Conservation (phyloP, 176 grass and related monocot genomes). For the Raddia guianensis region DNA sequence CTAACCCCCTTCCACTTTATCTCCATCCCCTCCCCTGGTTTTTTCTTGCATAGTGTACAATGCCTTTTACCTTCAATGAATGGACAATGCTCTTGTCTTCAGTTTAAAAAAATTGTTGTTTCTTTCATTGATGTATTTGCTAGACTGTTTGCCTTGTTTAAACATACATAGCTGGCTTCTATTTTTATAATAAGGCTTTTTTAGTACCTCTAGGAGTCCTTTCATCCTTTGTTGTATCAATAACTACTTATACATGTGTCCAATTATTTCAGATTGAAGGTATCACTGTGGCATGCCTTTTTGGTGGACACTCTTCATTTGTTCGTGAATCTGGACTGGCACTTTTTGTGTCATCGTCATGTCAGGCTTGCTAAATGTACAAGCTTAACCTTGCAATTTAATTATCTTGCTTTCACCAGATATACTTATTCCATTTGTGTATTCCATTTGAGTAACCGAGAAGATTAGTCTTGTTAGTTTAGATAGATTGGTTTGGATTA, state of each 20-base stretch:
- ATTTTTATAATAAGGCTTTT: neutral
- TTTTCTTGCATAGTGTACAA: no score
- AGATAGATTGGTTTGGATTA: no score
- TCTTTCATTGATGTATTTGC: slow-evolving; percentile 19
- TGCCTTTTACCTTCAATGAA: no score
- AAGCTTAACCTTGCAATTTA: slow-evolving; percentile 7
- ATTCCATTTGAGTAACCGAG: neutral
- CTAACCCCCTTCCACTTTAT: no score
- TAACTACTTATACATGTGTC: slow-evolving; percentile 29
- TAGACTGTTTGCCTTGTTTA: slow-evolving; percentile 21
- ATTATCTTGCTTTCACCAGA: slow-evolving; percentile 19
- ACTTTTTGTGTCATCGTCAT: slow-evolving; percentile 47
- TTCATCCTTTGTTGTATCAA: neutral
- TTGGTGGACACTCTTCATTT: slow-evolving; percentile 55
- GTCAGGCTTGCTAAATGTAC: slow-evolving; percentile 86
- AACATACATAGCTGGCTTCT: neutral
- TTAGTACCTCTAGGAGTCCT: neutral
- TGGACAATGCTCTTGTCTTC: no score
- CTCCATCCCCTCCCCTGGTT: no score
- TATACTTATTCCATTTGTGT: slow-evolving; percentile 5
- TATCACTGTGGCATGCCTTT: slow-evolving; percentile 35
- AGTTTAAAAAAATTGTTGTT: neutral
- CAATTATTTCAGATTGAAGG: slow-evolving; percentile 50
- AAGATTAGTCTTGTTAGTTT: no score
- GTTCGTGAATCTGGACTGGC: slow-evolving; percentile 39